Evolutionary conservation across 2,329 filamentous ascomycete species (phyloP).

Genomic region (Chlorencoelia australis): DNA sequence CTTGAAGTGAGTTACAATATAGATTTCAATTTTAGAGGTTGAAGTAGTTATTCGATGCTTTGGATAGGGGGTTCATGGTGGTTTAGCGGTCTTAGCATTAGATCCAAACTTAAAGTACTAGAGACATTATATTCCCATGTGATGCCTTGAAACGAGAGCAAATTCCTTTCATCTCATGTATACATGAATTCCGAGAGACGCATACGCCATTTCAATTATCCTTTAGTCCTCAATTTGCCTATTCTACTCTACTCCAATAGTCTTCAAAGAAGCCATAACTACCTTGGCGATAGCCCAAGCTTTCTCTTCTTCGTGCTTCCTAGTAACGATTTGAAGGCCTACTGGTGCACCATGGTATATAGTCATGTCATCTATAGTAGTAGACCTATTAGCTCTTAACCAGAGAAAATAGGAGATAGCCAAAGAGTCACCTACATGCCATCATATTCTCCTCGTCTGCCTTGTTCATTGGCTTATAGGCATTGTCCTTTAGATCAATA

Average conservation of each 20-base stretch:
- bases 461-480: constrained; percentile 32
- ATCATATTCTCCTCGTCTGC: constrained; percentile 35
- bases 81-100: no score
- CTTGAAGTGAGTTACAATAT: no score
- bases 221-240: no score
- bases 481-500: constrained; percentile 28
- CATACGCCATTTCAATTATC: no score
- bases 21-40: no score
- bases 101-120: no score
- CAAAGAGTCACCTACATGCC: constrained; percentile 36
- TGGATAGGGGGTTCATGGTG: no score
- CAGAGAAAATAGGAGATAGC: constrained; percentile 15
- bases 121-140: no score
- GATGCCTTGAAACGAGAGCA: no score
- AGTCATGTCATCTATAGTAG: constrained; percentile 34
- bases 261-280: constrained; percentile 15
- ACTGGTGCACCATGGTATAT: constrained; percentile 37
- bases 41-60: no score
- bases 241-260: neutral
- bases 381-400: constrained; percentile 39
- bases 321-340: constrained; percentile 42
- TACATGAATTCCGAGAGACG: no score
- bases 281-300: constrained; percentile 32
- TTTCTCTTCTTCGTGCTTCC: constrained; percentile 44
- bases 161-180: no score